These are phyloP conservation scores for Firmiana major DNA, from an alignment of 345 rosid species.

Conservation along the genomic window DNA sequence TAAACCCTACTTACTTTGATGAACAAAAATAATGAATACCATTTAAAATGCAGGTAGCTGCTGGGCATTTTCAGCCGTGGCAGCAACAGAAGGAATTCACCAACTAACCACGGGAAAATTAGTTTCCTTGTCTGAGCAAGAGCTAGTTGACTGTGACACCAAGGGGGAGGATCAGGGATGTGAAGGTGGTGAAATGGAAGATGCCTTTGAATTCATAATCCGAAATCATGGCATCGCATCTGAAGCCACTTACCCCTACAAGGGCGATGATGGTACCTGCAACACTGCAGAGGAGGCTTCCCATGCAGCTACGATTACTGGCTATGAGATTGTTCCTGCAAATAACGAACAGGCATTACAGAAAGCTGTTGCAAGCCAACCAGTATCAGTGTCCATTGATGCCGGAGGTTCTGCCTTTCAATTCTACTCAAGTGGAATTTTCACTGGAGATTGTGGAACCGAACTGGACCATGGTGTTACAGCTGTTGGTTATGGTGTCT, in stretches of 20 bases:
- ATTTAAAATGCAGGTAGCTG: background rate
- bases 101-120: slow-evolving; percentile 47
- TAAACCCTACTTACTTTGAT: background rate
- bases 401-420: slow-evolving; percentile 39
- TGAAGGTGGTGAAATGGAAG: slow-evolving; percentile 48
- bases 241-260: slow-evolving; percentile 45
- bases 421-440: slow-evolving; percentile 49
- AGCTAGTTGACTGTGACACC: slow-evolving; percentile 60
- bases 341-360: slow-evolving; percentile 46
- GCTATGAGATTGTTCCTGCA: slow-evolving; percentile 45
- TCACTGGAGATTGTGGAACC: slow-evolving; percentile 37
- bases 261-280: slow-evolving; percentile 35
- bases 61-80: slow-evolving; percentile 29
- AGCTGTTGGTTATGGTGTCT: background rate
- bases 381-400: slow-evolving; percentile 53
- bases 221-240: slow-evolving; percentile 39
- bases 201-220: slow-evolving; percentile 47
- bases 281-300: slow-evolving; percentile 12
- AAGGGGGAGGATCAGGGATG: slow-evolving; percentile 36
- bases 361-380: slow-evolving; percentile 57
- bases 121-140: slow-evolving; percentile 59
- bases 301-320: slow-evolving; percentile 25
- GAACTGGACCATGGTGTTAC: slow-evolving; percentile 6
- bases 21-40: background rate
- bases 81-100: slow-evolving; percentile 55